These are phyloP conservation scores for Auxenochlorella protothecoides DNA, from an alignment of 139 green algal species.

Conservation along the genomic window DNA sequence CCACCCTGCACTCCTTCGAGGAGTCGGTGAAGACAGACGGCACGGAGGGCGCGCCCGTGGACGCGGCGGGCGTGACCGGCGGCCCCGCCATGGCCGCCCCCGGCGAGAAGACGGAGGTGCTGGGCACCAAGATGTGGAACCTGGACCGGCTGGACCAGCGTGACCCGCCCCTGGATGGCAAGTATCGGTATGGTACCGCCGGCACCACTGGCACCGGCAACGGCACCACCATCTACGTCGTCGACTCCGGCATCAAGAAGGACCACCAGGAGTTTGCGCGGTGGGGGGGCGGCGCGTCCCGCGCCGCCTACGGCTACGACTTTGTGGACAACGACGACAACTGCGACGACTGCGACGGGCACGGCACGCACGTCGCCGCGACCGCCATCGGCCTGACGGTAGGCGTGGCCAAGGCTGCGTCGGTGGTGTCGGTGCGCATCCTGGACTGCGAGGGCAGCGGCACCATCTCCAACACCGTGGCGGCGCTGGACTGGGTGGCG, in stretches of 20 bases:
- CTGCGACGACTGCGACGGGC: slow-evolving; percentile 61
- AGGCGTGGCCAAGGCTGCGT: slow-evolving; percentile 59
- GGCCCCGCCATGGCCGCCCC: no score
- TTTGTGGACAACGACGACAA: slow-evolving; percentile 47
- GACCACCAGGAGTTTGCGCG: slow-evolving; percentile 52
- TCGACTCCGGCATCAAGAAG: slow-evolving; percentile 51
- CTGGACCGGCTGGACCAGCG: slow-evolving; percentile 62
- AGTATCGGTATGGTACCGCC: slow-evolving; percentile 11
- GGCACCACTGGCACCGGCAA: slow-evolving; percentile 20
- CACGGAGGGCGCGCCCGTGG: no score
- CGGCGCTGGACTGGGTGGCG: slow-evolving; percentile 65
- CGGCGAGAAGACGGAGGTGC: neutral
- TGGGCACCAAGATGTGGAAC: slow-evolving; percentile 38
- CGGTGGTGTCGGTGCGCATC: slow-evolving; percentile 56
- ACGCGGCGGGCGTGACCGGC: neutral
- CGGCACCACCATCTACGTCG: slow-evolving; percentile 58
- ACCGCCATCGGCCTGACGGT: slow-evolving; percentile 43
- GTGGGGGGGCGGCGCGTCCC: slow-evolving; percentile 3
- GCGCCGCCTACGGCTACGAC: slow-evolving; percentile 28
- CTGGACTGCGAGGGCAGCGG: slow-evolving; percentile 61
- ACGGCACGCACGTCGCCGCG: slow-evolving; percentile 61
- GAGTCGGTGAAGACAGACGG: no score
- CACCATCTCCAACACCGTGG: slow-evolving; percentile 50
- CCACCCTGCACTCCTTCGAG: no score
- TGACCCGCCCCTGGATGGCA: slow-evolving; percentile 41